A percentile compares a stretch with the other conserved stretches of the same genome.
These are phyloP conservation scores for Candida nemodendra DNA, from an alignment of 805 yeast genomes.

Conservation along the genomic window DNA sequence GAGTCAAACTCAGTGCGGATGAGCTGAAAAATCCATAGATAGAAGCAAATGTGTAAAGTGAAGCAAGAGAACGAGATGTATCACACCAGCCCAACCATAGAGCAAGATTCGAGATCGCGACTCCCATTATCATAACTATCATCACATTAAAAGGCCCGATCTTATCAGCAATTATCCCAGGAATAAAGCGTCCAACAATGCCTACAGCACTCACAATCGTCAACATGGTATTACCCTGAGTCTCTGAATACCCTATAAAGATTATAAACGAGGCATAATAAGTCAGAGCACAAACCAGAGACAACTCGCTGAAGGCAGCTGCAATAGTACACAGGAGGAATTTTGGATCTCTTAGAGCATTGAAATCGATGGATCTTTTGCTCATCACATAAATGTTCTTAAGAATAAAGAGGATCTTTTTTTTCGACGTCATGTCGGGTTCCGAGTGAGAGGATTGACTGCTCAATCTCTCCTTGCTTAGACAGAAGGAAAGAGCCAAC, in stretches of 20 bases:
- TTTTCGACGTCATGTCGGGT: slow-evolving; percentile 5
- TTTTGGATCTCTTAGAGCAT: slow-evolving; percentile 37
- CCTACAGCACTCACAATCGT: slow-evolving; percentile 50
- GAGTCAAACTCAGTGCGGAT: slow-evolving; percentile 54
- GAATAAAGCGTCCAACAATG: slow-evolving; percentile 51
- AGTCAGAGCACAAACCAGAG: slow-evolving; percentile 40
- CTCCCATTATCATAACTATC: slow-evolving; percentile 44
- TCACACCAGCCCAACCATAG: slow-evolving; percentile 63
- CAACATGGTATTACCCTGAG: slow-evolving; percentile 41
- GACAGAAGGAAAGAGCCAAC: slow-evolving; percentile 27
- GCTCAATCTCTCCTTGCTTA: slow-evolving; percentile 37
- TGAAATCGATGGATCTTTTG: slow-evolving; percentile 28
- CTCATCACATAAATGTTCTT: slow-evolving; percentile 14
- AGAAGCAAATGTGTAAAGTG: slow-evolving; percentile 46
- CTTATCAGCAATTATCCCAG: slow-evolving; percentile 54
- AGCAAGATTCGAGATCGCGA: slow-evolving; percentile 44
- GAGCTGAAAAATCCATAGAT: slow-evolving; percentile 56
- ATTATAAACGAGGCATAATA: slow-evolving; percentile 46
- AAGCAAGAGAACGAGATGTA: slow-evolving; percentile 30
- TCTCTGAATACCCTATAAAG: slow-evolving; percentile 40
- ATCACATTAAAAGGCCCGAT: slow-evolving; percentile 59
- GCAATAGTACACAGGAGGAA: slow-evolving; percentile 39
- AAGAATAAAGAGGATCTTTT: slow-evolving; percentile 6
- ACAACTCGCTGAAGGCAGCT: slow-evolving; percentile 39
- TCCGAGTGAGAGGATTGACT: slow-evolving; percentile 12